These are phyloP conservation scores for Orbilia blumenaviensis DNA, from an alignment of 2,329 filamentous ascomycete species.

Conservation along the genomic window DNA sequence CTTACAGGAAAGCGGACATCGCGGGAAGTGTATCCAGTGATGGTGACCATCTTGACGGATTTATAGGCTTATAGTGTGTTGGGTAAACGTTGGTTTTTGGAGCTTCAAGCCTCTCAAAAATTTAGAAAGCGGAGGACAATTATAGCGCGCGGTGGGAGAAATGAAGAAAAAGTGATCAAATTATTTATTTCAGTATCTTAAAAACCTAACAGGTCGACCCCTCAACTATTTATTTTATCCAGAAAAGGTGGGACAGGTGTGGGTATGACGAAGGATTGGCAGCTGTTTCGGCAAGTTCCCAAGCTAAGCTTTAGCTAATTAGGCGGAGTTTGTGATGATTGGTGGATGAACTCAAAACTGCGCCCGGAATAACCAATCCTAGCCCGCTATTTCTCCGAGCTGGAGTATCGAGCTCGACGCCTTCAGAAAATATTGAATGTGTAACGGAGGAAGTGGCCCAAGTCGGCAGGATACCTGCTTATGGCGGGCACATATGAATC, in stretches of 20 bases:
- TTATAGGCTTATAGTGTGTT: slow-evolving; percentile 8
- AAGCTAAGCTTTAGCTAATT: slow-evolving; percentile 4
- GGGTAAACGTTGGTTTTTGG: slow-evolving; percentile 25
- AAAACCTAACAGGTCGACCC: background rate
- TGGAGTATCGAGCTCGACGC: background rate
- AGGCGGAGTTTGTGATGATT: slow-evolving; percentile 24
- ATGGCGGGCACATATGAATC: background rate
- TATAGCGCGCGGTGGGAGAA: background rate
- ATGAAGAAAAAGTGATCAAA: background rate
- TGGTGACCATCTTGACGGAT: slow-evolving; percentile 67
- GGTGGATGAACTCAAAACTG: slow-evolving; percentile 52
- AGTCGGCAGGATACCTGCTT: slow-evolving; percentile 21
- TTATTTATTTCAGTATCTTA: slow-evolving; percentile 3
- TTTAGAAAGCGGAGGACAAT: background rate
- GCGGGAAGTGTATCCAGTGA: slow-evolving; percentile 75
- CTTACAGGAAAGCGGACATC: slow-evolving; percentile 77
- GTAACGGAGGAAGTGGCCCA: slow-evolving; percentile 26
- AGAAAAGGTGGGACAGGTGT: slow-evolving; percentile 23
- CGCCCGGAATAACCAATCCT: slow-evolving; percentile 47
- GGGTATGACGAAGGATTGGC: slow-evolving; percentile 31
- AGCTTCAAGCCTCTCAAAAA: background rate
- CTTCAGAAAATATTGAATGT: background rate
- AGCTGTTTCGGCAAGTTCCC: slow-evolving; percentile 51
- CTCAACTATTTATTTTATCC: slow-evolving; percentile 43
- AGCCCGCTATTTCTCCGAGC: slow-evolving; percentile 42